phyloP scores from a whole-genome alignment of 2,329 filamentous ascomycete genomes.

The Amylocarpus encephaloides region DNA sequence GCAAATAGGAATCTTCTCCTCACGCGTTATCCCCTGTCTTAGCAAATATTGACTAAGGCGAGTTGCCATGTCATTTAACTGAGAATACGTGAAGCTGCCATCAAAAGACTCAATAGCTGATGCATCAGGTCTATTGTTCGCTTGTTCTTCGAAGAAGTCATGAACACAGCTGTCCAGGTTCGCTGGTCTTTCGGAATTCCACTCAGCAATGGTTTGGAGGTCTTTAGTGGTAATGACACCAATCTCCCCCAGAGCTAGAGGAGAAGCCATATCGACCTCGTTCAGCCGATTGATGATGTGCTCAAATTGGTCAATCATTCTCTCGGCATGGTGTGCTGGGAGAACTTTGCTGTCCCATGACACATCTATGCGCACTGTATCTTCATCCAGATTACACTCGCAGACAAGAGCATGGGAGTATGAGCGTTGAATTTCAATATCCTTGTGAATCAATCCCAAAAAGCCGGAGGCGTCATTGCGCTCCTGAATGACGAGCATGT shows the following conservation, averaged over 20 bases:
- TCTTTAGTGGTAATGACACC: neutral
- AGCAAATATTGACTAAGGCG: conserved; percentile 5
- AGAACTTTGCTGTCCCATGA: conserved; percentile 1
- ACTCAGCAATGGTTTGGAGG: neutral
- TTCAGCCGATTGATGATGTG: conserved; percentile 3
- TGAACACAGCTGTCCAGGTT: conserved; percentile 6
- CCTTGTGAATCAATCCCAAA: no score
- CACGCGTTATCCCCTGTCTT: conserved; percentile 5
- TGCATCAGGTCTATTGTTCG: conserved; percentile 3
- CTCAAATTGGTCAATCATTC: conserved; percentile 6
- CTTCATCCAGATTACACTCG: conserved; percentile 1
- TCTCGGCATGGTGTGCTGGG: neutral
- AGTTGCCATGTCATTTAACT: conserved; percentile 9
- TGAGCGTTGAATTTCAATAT: no score
- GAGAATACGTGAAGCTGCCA: conserved; percentile 11
- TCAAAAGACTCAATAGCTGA: conserved; percentile 13
- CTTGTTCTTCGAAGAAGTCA: conserved; percentile 8
- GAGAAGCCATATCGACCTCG: neutral
- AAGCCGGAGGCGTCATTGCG: no score
- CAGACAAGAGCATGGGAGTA: no score
- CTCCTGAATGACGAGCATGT: no score
- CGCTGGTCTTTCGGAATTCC: neutral
- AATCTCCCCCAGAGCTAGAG: neutral
- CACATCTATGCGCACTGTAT: neutral
- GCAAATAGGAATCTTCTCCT: conserved; percentile 10